phyloP scores from a whole-genome alignment of 139 green algal species.

The Gonium pectorale region DNA sequence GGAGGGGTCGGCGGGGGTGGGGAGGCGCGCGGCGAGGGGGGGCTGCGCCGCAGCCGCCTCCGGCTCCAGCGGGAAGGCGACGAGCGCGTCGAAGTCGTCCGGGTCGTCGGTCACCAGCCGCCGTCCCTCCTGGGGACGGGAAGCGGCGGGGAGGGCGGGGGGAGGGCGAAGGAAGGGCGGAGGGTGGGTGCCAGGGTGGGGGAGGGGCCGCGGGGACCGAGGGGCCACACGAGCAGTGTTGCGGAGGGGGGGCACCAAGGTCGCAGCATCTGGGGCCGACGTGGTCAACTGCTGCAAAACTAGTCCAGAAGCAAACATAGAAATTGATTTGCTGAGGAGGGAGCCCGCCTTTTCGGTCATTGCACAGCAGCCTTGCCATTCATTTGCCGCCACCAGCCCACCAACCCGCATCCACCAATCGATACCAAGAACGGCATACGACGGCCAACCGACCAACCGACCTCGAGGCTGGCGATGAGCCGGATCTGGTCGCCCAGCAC shows the following conservation, averaged over 20 bases:
- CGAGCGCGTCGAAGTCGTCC: background rate
- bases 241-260: too few relatives aligned
- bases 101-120: background rate
- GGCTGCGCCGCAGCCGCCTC: background rate
- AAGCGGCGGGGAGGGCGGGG: too few relatives aligned
- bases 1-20: background rate
- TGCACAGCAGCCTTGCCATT: too few relatives aligned
- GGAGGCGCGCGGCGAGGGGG: background rate
- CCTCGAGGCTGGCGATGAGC: conserved; percentile 17
- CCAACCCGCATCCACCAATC: too few relatives aligned
- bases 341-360: too few relatives aligned
- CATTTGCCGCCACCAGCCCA: too few relatives aligned
- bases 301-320: too few relatives aligned
- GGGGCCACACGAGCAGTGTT: too few relatives aligned
- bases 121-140: background rate
- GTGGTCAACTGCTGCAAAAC: too few relatives aligned
- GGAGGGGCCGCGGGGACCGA: too few relatives aligned
- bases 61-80: background rate
- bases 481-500: conserved; percentile 47
- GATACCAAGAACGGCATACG: background rate
- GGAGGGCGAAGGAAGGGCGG: background rate
- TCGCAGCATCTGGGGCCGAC: too few relatives aligned
- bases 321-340: too few relatives aligned
- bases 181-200: background rate
- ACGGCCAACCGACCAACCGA: background rate